Base-by-base conservation (phyloP, 495 filamentous ascomycete genomes). In the Friedmanniomyces endolithicus region DNA sequence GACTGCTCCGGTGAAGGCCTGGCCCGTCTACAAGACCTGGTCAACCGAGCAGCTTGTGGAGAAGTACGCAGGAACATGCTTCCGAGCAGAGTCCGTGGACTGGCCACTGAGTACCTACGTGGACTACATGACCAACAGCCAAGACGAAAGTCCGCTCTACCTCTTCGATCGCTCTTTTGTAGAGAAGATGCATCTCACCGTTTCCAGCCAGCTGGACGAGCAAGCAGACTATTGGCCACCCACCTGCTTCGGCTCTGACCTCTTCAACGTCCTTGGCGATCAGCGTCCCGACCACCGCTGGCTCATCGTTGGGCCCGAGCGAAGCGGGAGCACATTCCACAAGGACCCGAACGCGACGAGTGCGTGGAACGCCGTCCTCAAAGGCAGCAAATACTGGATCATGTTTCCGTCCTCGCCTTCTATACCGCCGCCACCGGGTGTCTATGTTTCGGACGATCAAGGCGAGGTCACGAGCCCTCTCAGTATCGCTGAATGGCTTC, bases 321-420 rank as follows among this genome's bases (percentile, higher is more conserved):
- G 89, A 31, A 94, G 88, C 63, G 92, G 92, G 17, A 95, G 88
- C 62, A 95, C 90, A 8, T 96, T 95, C 62, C 92, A 98, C 73
- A 96, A 96, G 65, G 84, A 85, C 58, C 82, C 82, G 0, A 86
- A 85, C 64, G 81, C 75, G 17, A 83, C 77, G 53, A 90, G 85
- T 59, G 92, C 92, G 1, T 98, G 92, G 92, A 98, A 98, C 66
- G 90, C 92, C 0, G 90, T 97, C 16, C 67, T 98, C 31, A 77
- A 83, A 51, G 92, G 92, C 16, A 81, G 85, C 19, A 98, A 98
- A 67, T 98, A 97, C 72, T 98, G 92, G 92, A 94, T 98, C 58
- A 94, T 88, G 84, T 90, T 96, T 74, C 81, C 92, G 45, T 72
- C 83, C 0, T 74, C 75, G 16, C 68, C 77, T 27, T 78, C 75